Evolutionary conservation across 1,284 basidiomycete genomes (phyloP), one percentile per base, ranked within the genome.

Genomic region (Cryptococcus sp.): DNA sequence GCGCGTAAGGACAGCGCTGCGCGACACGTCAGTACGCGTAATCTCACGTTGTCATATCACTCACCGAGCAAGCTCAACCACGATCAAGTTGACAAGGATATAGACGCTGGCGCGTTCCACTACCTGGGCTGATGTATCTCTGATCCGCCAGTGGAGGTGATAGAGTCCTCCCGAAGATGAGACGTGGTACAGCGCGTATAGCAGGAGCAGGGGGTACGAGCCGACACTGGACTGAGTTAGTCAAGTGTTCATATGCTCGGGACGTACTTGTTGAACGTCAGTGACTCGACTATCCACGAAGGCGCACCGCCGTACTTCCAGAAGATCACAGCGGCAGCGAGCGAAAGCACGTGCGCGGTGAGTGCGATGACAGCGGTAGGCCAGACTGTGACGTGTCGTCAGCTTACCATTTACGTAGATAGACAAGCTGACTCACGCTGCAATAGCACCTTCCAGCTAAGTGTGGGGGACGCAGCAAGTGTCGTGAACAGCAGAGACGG

Each of bases 261-360:
- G 27, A 59, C 73, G 40, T 20, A 78, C 75, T 75, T 75, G 69
- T 76, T 75, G 58, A 61, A 74, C 0, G 70, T 65, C 16, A 73
- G 39, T 0, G 70, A 58, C 41, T 71, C 70, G 13, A 70, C 61
- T 23, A 73, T 64, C 75, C 75, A 78, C 1, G 39, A 52, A 1
- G 73, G 72, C 1, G 65, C 55, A 11, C 54, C 51, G 8, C 57
- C 61, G 48, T 62, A 73, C 15, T 66, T 62, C 15, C 56, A 51
- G 19, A 66, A 62, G 17, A 70, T 50, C 3, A 75, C 39, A 1
- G 62, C 57, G 17, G 69, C 61, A 3, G 57, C 50, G 22, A 77
- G 38, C 5, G 71, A 74, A 10, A 66, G 35, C 1, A 70, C 45
- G 54, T 77, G 77, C 19, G 69, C 64, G 5, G 69, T 55, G 13